Base-by-base conservation (phyloP, 805 yeast genomes). In the Candida rishiriensis region DNA sequence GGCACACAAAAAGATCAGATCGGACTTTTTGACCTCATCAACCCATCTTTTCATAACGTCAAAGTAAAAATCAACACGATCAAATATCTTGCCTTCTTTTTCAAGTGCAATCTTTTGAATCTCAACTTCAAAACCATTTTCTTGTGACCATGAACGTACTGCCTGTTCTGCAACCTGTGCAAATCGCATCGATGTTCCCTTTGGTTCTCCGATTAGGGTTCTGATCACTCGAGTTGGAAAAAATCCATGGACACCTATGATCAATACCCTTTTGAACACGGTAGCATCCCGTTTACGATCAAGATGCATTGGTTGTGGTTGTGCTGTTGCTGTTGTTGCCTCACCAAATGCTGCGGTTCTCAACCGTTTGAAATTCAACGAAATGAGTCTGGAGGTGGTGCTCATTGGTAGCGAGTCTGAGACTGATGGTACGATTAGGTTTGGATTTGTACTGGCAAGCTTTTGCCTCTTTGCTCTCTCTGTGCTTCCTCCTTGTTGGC, bases 171-270 rank as follows among this genome's bases (percentile, higher is more conserved):
- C 97, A 56, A 89, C 97, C 50, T 79, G 82, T 30, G 96, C 88
- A 65, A 91, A 93, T 59, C 85, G 84, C 38, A 84, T 73, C 0
- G 98, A 91, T 0, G 99, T 91, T 0, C 99, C 99, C 16, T 95
- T 93, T 3, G 99, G 99, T 50, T 90, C 89, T 2, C 99, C 99
- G 41, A 91, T 81, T 13, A 91, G 57, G 0, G 96, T 89, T 41
- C 99, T 68, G 10, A 93, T 71, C 73, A 88, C 81, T 50, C 76
- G 79, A 1, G 88, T 85, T 0, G 99, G 99, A 68, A 93, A 91
- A 58, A 90, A 91, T 1, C 99, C 99, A 66, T 91, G 99, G 1
- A 91, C 90, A 0, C 99, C 99, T 46, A 91, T 79, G 31, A 93
- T 84, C 29, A 91, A 73, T 0, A 86, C 86, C 50, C 81, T 79